These are phyloP conservation scores for Chalaropsis ovoidea DNA, from an alignment of 2,329 filamentous ascomycete species.

Conservation along the genomic window DNA sequence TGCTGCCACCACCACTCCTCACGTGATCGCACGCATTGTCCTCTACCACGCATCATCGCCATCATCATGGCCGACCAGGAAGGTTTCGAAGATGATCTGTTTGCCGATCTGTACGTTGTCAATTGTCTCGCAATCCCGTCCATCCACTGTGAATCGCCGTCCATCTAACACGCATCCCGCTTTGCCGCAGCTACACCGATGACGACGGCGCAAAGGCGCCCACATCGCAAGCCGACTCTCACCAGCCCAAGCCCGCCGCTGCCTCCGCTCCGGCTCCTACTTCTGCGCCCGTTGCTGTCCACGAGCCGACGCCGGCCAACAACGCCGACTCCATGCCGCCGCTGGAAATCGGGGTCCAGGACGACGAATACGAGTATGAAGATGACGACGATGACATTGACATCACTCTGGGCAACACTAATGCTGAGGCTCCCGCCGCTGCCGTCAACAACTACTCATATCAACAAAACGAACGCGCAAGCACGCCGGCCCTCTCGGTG, in stretches of 20 bases:
- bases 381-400: slow-evolving; percentile 48
- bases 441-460: slow-evolving; percentile 23
- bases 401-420: slow-evolving; percentile 44
- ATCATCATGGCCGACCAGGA: slow-evolving; percentile 63
- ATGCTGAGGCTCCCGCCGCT: slow-evolving; percentile 26
- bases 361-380: slow-evolving; percentile 39
- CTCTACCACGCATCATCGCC: background rate
- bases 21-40: background rate
- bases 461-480: slow-evolving; percentile 31
- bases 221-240: slow-evolving; percentile 23
- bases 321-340: slow-evolving; percentile 27
- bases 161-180: background rate
- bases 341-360: slow-evolving; percentile 33
- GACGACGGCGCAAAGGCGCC: slow-evolving; percentile 27
- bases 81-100: slow-evolving; percentile 86
- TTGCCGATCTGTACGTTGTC: slow-evolving; percentile 75
- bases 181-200: slow-evolving; percentile 25
- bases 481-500: slow-evolving; percentile 29
- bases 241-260: background rate
- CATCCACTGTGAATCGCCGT: background rate
- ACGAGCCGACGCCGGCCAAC: slow-evolving; percentile 27
- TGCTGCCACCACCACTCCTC: no score
- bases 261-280: background rate
- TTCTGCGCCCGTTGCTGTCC: background rate
- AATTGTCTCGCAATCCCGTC: background rate